Evolutionary conservation across 176 grass and related monocot genomes (phyloP).

Genomic region (Dactylis glomerata): DNA sequence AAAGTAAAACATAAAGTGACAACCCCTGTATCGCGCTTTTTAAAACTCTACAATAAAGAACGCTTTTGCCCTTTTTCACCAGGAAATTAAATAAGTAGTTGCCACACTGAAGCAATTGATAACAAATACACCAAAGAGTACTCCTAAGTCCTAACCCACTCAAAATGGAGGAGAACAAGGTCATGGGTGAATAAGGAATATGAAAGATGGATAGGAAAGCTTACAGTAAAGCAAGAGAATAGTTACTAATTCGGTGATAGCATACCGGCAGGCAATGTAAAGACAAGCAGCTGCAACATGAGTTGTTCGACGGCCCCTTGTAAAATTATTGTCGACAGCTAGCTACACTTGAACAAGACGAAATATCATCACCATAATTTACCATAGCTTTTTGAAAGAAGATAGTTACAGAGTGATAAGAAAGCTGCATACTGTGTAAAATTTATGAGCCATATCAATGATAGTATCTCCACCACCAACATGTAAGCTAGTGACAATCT

Average conservation of each 20-base stretch:
- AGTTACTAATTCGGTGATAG: slow-evolving; percentile 1
- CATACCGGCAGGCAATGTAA: slow-evolving; percentile 90
- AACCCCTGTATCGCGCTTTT: background rate
- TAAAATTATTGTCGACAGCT: slow-evolving; percentile 86
- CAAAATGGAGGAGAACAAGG: background rate
- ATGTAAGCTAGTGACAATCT: slow-evolving; percentile 60
- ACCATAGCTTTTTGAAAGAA: slow-evolving; percentile 21
- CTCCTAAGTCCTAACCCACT: background rate
- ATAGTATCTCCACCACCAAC: slow-evolving; percentile 79
- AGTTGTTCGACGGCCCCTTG: slow-evolving; percentile 73
- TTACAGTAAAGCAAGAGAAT: slow-evolving; percentile 10
- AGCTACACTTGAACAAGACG: slow-evolving; percentile 55
- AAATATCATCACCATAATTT: slow-evolving; percentile 23
- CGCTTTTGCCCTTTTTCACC: background rate
- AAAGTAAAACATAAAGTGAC: background rate
- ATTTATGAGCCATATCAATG: slow-evolving; percentile 56
- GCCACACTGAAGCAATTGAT: background rate
- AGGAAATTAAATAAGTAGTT: slow-evolving; percentile 7
- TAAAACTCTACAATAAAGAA: background rate
- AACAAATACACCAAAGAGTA: background rate
- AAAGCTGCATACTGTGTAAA: slow-evolving; percentile 55
- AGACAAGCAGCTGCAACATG: slow-evolving; percentile 90
- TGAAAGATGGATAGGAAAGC: background rate
- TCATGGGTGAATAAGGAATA: slow-evolving; percentile 5
- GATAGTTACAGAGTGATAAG: slow-evolving; percentile 8